A percentile compares a stretch with the other conserved stretches of the same genome.
Conservation (phyloP, 1,139 yeast genomes). For the Protomyces pachydermus region DNA sequence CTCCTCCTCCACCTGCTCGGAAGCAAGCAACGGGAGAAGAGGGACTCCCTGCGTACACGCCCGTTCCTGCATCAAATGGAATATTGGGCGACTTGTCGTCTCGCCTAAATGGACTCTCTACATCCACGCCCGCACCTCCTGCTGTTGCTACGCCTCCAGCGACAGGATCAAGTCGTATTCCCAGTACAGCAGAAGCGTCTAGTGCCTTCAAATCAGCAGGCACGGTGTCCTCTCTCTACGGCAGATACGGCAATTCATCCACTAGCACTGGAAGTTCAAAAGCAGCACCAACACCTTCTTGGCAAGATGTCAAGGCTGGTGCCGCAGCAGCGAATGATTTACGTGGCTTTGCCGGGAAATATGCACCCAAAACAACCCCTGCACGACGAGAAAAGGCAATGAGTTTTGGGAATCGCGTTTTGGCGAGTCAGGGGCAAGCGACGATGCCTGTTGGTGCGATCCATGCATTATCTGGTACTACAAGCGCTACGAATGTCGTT, state of each 20-base stretch:
- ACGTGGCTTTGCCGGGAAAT: conserved; percentile 12
- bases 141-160: background rate
- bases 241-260: conserved; percentile 10
- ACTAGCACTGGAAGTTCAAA: background rate
- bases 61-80: background rate
- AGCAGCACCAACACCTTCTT: background rate
- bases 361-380: conserved; percentile 10
- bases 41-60: conserved; percentile 10
- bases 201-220: conserved; percentile 11
- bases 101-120: background rate
- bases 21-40: background rate
- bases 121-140: conserved; percentile 2
- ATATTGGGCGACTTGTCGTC: conserved; percentile 3
- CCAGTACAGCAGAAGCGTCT: conserved; percentile 7
- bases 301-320: conserved; percentile 26
- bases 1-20: conserved; percentile 19
- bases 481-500: background rate
- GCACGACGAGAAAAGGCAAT: background rate
- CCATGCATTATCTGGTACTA: background rate
- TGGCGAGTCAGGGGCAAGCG: background rate
- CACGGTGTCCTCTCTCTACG: conserved; percentile 8
- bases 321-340: conserved; percentile 19
- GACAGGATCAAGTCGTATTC: background rate
- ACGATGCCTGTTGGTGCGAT: background rate
- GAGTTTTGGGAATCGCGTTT: background rate